Conservation (phyloP, 129 eudicot species). For the Deinandra increscens region DNA sequence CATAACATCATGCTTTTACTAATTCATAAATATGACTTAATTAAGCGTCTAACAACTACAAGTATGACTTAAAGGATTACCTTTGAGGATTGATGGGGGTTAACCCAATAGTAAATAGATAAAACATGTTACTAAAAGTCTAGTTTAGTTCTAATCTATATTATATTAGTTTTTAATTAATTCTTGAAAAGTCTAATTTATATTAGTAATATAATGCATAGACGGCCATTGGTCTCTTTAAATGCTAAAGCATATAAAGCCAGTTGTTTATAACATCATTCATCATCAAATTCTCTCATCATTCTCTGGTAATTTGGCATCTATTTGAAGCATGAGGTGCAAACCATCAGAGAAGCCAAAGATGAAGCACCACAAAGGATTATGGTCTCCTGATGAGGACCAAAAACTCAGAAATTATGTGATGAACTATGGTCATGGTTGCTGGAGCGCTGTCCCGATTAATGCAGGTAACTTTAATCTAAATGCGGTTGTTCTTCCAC, state of each 20-base stretch:
- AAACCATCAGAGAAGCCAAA: constrained; percentile 39
- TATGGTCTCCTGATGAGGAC: constrained; percentile 7
- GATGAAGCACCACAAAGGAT: constrained; percentile 1
- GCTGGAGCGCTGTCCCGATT: not conserved
- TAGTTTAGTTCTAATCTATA: constrained; percentile 1
- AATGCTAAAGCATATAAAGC: constrained; percentile 17
- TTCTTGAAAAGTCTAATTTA: not conserved
- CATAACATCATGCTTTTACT: too few species aligned
- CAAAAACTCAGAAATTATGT: not conserved
- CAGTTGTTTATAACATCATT: constrained; percentile 15
- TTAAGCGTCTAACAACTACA: too few species aligned
- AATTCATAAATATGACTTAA: too few species aligned
- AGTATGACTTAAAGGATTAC: too few species aligned
- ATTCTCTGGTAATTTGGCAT: not conserved
- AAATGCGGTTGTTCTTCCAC: not conserved
- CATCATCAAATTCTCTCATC: constrained; percentile 28
- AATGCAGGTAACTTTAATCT: not conserved
- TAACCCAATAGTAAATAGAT: not conserved
- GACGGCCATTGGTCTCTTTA: constrained; percentile 12
- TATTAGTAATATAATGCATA: constrained; percentile 7
- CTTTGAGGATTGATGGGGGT: too few species aligned
- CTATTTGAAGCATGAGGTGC: constrained; percentile 36
- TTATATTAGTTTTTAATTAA: not conserved
- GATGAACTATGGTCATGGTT: constrained; percentile 1
- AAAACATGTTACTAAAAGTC: constrained; percentile 4